phyloP scores from a whole-genome alignment of 1,139 yeast genomes.

The Yarrowia galli region DNA sequence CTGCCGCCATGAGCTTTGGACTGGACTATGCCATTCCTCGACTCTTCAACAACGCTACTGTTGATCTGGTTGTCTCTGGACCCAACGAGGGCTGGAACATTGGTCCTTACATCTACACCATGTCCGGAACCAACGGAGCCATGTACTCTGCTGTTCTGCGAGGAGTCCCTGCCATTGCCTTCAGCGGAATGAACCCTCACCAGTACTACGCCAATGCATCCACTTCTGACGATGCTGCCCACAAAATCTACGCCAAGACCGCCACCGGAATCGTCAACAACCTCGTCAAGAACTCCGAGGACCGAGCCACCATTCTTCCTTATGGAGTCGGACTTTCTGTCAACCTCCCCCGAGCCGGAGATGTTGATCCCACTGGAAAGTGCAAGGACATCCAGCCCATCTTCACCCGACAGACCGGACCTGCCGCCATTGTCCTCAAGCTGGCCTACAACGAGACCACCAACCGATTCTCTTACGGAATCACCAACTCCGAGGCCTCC shows the following conservation, averaged over 20 bases:
- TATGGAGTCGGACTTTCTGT: slow-evolving; percentile 17
- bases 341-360: slow-evolving; percentile 23
- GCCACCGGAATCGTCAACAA: slow-evolving; percentile 5
- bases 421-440: slow-evolving; percentile 10
- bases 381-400: slow-evolving; percentile 20
- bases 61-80: slow-evolving; percentile 58
- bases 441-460: slow-evolving; percentile 9
- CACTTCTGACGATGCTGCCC: not conserved
- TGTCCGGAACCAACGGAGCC: slow-evolving; percentile 58
- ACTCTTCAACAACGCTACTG: slow-evolving; percentile 50
- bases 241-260: slow-evolving; percentile 22
- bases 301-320: not conserved
- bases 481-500: slow-evolving; percentile 27
- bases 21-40: slow-evolving; percentile 47
- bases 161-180: slow-evolving; percentile 53
- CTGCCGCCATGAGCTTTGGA: slow-evolving; percentile 2
- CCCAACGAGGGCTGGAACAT: slow-evolving; percentile 58
- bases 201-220: slow-evolving; percentile 19
- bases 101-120: slow-evolving; percentile 52
- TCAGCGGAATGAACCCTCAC: slow-evolving; percentile 1
- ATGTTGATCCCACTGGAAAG: slow-evolving; percentile 14
- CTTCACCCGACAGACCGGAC: slow-evolving; percentile 20
- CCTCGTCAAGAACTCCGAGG: slow-evolving; percentile 20
- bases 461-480: not conserved
- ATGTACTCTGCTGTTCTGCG: slow-evolving; percentile 54